Conservation (phyloP, 2,329 filamentous ascomycete genomes). For the Byssothecium circinans region DNA sequence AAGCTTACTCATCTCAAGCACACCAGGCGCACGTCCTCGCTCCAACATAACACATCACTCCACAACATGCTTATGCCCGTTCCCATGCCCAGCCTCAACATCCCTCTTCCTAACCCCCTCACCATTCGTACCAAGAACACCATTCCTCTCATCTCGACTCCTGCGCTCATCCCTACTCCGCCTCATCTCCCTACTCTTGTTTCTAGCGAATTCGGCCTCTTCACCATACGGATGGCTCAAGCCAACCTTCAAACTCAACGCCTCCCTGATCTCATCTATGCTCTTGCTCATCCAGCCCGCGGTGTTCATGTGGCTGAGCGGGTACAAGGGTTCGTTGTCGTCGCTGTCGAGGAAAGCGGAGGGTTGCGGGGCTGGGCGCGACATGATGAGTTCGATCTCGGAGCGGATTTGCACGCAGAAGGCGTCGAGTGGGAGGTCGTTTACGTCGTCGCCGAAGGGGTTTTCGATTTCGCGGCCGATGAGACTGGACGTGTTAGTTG, state of each 20-base stretch:
- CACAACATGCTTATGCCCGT: no score
- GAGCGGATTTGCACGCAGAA: slow-evolving; percentile 74
- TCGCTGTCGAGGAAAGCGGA: slow-evolving; percentile 53
- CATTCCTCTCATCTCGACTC: not conserved
- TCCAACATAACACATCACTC: not conserved
- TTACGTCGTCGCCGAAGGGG: slow-evolving; percentile 81
- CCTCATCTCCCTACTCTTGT: not conserved
- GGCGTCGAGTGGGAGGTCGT: slow-evolving; percentile 65
- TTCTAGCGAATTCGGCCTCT: slow-evolving; percentile 1
- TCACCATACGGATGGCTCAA: slow-evolving; percentile 3
- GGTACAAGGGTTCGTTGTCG: slow-evolving; percentile 58
- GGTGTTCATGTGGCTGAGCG: slow-evolving; percentile 47
- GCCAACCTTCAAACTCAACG: slow-evolving; percentile 40
- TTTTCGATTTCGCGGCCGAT: slow-evolving; percentile 85
- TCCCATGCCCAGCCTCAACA: not conserved
- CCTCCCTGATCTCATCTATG: slow-evolving; percentile 45
- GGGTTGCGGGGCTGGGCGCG: slow-evolving; percentile 53
- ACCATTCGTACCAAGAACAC: not conserved
- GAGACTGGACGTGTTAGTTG: slow-evolving; percentile 30
- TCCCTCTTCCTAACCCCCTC: not conserved
- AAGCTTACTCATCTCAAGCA: no score
- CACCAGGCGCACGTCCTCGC: no score
- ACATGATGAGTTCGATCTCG: slow-evolving; percentile 74
- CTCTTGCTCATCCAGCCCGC: slow-evolving; percentile 39
- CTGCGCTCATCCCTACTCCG: not conserved